Percentiles rank a stretch among this genome's conserved stretches.
Conservation (phyloP, 164 flowering plant species). For the Magnolia kwangsiensis region DNA sequence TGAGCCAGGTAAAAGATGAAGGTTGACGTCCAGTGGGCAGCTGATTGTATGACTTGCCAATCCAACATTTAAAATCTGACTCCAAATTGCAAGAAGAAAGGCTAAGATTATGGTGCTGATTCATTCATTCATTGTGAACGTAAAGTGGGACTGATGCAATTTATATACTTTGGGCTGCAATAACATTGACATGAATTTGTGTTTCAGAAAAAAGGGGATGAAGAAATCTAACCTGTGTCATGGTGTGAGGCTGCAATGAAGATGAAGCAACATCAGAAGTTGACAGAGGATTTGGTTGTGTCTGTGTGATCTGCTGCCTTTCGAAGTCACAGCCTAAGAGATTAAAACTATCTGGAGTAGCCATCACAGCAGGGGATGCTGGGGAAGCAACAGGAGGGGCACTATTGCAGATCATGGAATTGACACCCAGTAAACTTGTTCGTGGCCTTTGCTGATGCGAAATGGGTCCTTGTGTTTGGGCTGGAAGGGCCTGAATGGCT, state of each 20-base stretch:
- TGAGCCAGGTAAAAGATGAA: too few species aligned
- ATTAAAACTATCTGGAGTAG: conserved; percentile 17
- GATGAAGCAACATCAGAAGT: conserved; percentile 16
- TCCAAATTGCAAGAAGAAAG: too few species aligned
- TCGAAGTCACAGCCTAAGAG: conserved; percentile 22
- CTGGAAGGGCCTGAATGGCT: conserved; percentile 73
- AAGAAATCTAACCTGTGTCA: conserved; percentile 33
- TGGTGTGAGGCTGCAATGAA: conserved; percentile 12
- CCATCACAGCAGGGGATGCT: conserved; percentile 13
- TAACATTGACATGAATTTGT: not conserved
- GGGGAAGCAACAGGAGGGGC: conserved; percentile 24
- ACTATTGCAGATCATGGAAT: conserved; percentile 17
- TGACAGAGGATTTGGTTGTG: conserved; percentile 8
- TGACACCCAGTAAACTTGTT: conserved; percentile 7
- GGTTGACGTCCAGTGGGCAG: too few species aligned
- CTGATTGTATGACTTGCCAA: too few species aligned
- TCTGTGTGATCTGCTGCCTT: conserved; percentile 32
- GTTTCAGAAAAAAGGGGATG: not conserved
- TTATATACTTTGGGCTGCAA: too few species aligned
- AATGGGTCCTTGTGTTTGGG: conserved; percentile 24
- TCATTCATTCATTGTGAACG: too few species aligned
- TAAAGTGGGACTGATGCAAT: too few species aligned
- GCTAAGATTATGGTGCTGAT: too few species aligned
- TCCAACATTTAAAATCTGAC: too few species aligned
- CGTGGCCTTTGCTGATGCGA: conserved; percentile 28